Base-by-base conservation (phyloP, 805 yeast species). In the Metschnikowia orientalis region DNA sequence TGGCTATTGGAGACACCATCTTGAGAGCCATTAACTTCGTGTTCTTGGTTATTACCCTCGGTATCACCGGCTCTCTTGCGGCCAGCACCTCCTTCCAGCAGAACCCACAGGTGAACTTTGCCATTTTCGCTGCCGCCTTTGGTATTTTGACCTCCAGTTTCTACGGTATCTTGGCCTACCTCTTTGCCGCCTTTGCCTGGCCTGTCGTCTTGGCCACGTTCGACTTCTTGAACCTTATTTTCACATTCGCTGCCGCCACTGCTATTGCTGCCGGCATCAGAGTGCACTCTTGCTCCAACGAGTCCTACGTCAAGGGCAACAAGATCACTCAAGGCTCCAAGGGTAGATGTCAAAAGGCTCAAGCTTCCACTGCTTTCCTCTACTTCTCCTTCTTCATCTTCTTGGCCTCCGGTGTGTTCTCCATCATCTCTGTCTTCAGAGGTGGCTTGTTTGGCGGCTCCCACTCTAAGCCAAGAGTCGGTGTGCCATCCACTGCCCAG, bases 301-400 rank as follows among this genome's bases (percentile, higher is more conserved):
- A 67, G 42, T 38, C 82, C 35, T 88, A 85, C 72, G 40, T 88
- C 47, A 69, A 77, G 48, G 30, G 50, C 45, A 90, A 90, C 75
- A 61, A 61, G 41, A 73, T 85, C 50, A 62, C 84, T 41, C 86
- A 85, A 69, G 94, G 95, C 47, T 71, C 80, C 26, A 53, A 67
- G 14, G 84, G 77, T 54, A 79, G 97, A 73, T 92, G 99, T 71
- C 85, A 97, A 74, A 81, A 86, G 69, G 88, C 95, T 36, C 97
- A 92, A 74, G 87, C 87, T 42, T 60, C 81, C 12, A 73, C 70
- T 50, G 88, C 89, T 32, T 84, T 85, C 78, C 73, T 83, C 55
- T 92, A 77, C 81, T 80, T 92, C 63, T 73, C 92, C 37, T 79
- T 82, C 73, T 76, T 79, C 56, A 63, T 80, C 58, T 82, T 86